Evolutionary conservation across 106 monocot species (phyloP), one percentile per base, ranked within the genome.

Genomic region (Chionographis japonica): DNA sequence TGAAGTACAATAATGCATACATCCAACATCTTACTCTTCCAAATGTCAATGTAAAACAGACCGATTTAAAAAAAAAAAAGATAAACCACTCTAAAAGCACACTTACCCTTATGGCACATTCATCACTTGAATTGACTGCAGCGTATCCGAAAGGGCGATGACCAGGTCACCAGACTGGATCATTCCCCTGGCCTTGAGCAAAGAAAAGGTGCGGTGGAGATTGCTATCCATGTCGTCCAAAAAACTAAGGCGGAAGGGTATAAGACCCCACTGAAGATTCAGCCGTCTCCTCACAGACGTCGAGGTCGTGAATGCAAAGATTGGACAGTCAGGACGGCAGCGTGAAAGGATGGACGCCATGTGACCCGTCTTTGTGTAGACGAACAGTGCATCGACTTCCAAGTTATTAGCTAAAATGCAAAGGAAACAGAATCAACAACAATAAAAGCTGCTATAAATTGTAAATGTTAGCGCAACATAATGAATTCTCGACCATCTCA

Each of bases 221-320:
- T 98, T 98, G 82, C 85, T 98, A 67, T 98, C 97, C 92, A 98
- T 98, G 77, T 98, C 97, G 27, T 88, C 97, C 4, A 80, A 87
- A 66, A 87, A 90, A 52, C 72, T 74, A n/a, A 98, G 73, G 13
- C 97, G 92, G 61, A 98, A 98, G 50, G 97, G 97, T 54, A 98
- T 93, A 18, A 98, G 82, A 40, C 92, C 97, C 97, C 97, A 98
- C 56, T 98, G 97, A 12, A 98, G 83, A 49, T 98, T 98, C 46
- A 98, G 81, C 27, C 79, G 84, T 67, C 97, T 70, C 55, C 97
- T 63, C 49, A 93, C 78, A 2, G 97, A 87, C 16, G 90, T 93
- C 1, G 90, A 80, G 54, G 75, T 87, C 12, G 97, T 98, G 79
- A 98, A 98, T 50, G 97, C 97, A 49, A 98, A 98, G 16, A 98